Conservation (phyloP, 2,329 filamentous ascomycete genomes). For the Paecilomyces dactylethromorphus region DNA sequence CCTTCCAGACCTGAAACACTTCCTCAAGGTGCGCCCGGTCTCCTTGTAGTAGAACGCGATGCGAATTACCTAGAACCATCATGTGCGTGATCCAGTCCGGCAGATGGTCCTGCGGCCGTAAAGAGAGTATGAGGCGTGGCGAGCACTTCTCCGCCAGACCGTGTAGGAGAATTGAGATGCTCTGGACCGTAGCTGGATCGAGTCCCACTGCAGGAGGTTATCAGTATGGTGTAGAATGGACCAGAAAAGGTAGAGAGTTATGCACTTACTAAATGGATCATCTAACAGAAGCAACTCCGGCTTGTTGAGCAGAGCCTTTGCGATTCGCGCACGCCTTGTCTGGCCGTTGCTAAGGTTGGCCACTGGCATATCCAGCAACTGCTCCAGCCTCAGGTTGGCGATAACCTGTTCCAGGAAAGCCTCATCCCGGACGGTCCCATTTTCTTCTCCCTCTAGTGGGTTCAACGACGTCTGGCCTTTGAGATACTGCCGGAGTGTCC, state of each 20-base stretch:
- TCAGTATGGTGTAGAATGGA: conserved; percentile 8
- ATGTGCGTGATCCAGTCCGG: conserved; percentile 89
- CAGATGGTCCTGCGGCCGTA: conserved; percentile 78
- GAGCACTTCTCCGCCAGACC: conserved; percentile 58
- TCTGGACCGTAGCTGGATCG: conserved; percentile 72
- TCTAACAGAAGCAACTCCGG: conserved; percentile 83
- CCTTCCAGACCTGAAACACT: conserved; percentile 21
- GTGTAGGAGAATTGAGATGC: conserved; percentile 64
- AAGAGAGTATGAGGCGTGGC: conserved; percentile 68
- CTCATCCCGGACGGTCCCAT: conserved; percentile 45
- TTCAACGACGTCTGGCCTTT: conserved; percentile 79
- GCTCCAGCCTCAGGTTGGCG: conserved; percentile 59
- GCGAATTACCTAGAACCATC: conserved; percentile 62
- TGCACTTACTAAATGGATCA: conserved; percentile 69
- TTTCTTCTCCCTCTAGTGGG: conserved; percentile 51
- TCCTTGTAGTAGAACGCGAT: conserved; percentile 61
- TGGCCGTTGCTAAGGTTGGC: conserved; percentile 92
- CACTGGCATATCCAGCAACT: conserved; percentile 72
- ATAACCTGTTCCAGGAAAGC: conserved; percentile 57
- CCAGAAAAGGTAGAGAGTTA: conserved; percentile 1
- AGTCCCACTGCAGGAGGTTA: conserved; percentile 61
- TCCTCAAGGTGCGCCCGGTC: conserved; percentile 55
- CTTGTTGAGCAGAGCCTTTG: conserved; percentile 68
- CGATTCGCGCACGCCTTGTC: conserved; percentile 78
- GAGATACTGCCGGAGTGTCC: conserved; percentile 74